Percentiles rank a stretch among this genome's conserved stretches.
phyloP scores from a whole-genome alignment of 148 eudicot species.

The Diospyros lotus region DNA sequence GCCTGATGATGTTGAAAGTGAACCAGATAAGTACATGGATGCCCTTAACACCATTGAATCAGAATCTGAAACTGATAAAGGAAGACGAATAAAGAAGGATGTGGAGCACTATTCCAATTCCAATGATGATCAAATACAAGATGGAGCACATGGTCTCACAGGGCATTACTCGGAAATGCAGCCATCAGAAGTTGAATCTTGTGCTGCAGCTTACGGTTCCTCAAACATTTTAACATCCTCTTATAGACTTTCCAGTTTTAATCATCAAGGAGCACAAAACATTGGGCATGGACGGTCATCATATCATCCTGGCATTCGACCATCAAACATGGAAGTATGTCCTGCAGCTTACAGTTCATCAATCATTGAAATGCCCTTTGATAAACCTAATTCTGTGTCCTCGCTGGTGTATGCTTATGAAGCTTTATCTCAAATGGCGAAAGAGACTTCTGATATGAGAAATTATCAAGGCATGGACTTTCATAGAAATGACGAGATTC shows the following conservation, averaged over 20 bases:
- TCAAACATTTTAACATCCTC: conserved; percentile 12
- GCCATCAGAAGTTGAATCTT: conserved; percentile 25
- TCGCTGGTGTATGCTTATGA: conserved; percentile 19
- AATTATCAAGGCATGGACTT: conserved; percentile 12
- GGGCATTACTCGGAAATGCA: conserved; percentile 18
- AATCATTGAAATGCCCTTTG: conserved; percentile 11
- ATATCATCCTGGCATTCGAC: background rate
- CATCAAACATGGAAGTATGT: conserved; percentile 24
- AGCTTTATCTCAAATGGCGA: conserved; percentile 20
- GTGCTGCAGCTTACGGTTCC: conserved; percentile 10
- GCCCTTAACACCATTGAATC: conserved; percentile 92
- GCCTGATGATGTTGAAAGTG: conserved; percentile 77
- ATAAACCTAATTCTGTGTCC: conserved; percentile 15
- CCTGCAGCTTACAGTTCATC: conserved; percentile 10
- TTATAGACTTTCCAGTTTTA: too few species aligned
- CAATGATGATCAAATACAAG: conserved; percentile 22
- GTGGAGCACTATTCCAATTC: conserved; percentile 16
- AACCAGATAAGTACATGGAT: conserved; percentile 74
- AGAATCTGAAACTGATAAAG: conserved; percentile 79
- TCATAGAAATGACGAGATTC: conserved; percentile 13
- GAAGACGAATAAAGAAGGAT: conserved; percentile 39
- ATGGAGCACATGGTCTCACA: conserved; percentile 18
- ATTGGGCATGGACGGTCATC: too few species aligned
- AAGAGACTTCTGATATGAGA: conserved; percentile 18
- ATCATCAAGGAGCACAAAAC: too few species aligned